Evolutionary conservation across 2,329 filamentous ascomycete species (phyloP).

Genomic region (Colletotrichum cordylinicola): DNA sequence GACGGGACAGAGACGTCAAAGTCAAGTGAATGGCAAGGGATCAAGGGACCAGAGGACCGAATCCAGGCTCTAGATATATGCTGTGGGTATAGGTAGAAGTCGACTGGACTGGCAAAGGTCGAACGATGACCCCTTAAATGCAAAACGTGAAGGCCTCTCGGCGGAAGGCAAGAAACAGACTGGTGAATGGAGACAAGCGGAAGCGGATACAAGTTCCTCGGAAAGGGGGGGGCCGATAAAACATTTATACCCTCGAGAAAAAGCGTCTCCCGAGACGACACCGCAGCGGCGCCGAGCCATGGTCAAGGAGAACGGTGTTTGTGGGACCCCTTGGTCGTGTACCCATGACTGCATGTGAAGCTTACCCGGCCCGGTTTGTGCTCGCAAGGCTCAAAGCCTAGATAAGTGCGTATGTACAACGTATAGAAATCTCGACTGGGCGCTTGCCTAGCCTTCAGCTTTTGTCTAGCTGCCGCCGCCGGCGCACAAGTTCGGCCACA

Average conservation of each 20-base stretch:
- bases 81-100: not conserved
- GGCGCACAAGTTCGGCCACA: not conserved
- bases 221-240: not conserved
- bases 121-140: not conserved
- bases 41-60: not conserved
- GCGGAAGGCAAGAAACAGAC: conserved; percentile 1
- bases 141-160: not conserved
- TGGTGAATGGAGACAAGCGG: not conserved
- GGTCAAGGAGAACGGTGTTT: not conserved
- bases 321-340: not conserved
- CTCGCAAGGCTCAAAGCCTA: conserved; percentile 7
- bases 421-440: not conserved
- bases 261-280: not conserved
- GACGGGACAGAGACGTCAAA: not conserved
- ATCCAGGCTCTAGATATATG: not conserved
- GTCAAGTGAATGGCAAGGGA: not conserved
- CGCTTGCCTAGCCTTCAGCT: not conserved
- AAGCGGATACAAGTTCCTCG: not conserved
- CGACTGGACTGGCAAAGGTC: conserved; percentile 9
- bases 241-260: conserved; percentile 11
- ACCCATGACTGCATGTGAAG: conserved; percentile 15
- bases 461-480: conserved; percentile 4
- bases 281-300: conserved; percentile 5
- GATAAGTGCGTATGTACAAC: not conserved
- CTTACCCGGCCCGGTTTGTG: not conserved